Base-by-base conservation (phyloP, 345 rosid genomes). In the Populus nigra region DNA sequence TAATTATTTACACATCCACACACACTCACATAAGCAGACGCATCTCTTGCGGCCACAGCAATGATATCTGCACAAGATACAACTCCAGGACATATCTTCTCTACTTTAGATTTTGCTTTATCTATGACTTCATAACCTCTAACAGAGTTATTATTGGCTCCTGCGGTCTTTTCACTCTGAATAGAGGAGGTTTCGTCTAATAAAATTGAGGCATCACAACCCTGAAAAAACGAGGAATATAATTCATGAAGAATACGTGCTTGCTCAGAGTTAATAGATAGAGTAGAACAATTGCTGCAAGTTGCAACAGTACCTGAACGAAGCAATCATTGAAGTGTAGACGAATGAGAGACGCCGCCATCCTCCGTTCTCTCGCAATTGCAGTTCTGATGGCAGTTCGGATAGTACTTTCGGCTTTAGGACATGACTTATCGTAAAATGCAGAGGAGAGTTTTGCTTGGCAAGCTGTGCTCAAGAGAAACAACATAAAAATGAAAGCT, bases 131-230 rank as follows among this genome's bases (percentile, higher is more conserved):
- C 23, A 53, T 49, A 78, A 20, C 81, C 81, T 50, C 81, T 78
- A 3, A 59, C 76, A 20, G 77, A 78, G 17, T 78, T 29, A 4
- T 9, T 0, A 3, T 72, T 78, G 22, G 67, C 45, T 1, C 66
- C 22, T 12, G 77, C 81, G 16, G 72, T 78, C 76, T 72, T 66
- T 55, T 78, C 77, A 9, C 76, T 78, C 22, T 66, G 20, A 23
- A 68, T 68, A 6, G 77, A 39, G 10, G 71, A 4, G 6, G 84
- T 67, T 49, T 81, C 80, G n/a, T 81, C 79, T 5, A 76, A 69
- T 36, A 81, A 41, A 10, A 81, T 69, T 1, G 84, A 81, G 18
- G 80, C 77, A 59, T 81, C 84, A 39, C 84, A 81, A 35, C 80
- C 77, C 80, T 80, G 50, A 9, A 75, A 25, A 57, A 76, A 6